Percentiles rank a stretch among this genome's conserved stretches.
Conservation (phyloP, 1,284 basidiomycete genomes). For the Apiotrichum montevideense region DNA sequence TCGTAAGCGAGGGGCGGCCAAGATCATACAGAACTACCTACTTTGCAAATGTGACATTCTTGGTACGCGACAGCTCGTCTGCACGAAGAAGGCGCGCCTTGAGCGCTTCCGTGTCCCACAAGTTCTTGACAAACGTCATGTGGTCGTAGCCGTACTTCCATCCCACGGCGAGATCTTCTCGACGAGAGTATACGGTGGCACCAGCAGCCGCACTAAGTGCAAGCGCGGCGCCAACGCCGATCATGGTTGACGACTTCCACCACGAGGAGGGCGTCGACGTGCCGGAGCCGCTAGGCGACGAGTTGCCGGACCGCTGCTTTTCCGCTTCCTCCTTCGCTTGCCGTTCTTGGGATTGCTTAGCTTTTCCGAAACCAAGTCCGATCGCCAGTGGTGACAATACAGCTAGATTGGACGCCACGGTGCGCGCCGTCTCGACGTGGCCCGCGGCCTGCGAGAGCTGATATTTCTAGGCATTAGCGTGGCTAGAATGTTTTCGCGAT, state of each 20-base stretch:
- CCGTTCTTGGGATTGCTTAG: slow-evolving; percentile 9
- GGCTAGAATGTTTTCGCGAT: not conserved
- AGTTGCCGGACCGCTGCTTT: not conserved
- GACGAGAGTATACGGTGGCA: slow-evolving; percentile 72
- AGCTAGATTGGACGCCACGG: slow-evolving; percentile 50
- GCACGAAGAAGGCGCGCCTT: slow-evolving; percentile 59
- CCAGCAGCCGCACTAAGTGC: slow-evolving; percentile 76
- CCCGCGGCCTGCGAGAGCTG: slow-evolving; percentile 67
- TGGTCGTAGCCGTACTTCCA: slow-evolving; percentile 80
- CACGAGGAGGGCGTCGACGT: slow-evolving; percentile 1
- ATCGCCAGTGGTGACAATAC: slow-evolving; percentile 54
- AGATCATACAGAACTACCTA: slow-evolving; percentile 46
- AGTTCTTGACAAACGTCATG: slow-evolving; percentile 77
- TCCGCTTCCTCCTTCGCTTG: not conserved
- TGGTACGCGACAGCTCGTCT: slow-evolving; percentile 53
- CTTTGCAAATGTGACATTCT: slow-evolving; percentile 63
- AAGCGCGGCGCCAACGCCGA: slow-evolving; percentile 52
- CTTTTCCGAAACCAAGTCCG: slow-evolving; percentile 43
- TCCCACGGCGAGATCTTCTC: slow-evolving; percentile 57
- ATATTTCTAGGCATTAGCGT: slow-evolving; percentile 55
- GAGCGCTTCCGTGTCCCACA: slow-evolving; percentile 74
- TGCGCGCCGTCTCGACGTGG: slow-evolving; percentile 63
- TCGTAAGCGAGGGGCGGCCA: not conserved
- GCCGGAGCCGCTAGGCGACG: not conserved
- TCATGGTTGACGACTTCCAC: slow-evolving; percentile 24